Conservation (phyloP, 2,329 filamentous ascomycete species). For the Ceratocystis harringtonii region DNA sequence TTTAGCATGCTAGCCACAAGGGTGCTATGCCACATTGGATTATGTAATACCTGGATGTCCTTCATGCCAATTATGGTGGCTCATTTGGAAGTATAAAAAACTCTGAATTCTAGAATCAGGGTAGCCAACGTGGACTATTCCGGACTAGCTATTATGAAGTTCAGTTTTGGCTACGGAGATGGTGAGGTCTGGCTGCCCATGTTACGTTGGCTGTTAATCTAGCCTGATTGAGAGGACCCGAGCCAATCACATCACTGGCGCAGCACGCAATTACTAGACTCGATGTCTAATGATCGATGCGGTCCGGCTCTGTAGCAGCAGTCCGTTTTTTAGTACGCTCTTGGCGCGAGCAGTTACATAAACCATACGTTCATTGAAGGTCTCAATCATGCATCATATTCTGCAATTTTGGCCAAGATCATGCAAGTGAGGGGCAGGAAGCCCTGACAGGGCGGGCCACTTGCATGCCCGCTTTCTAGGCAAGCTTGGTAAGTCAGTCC, state of each 20-base stretch:
- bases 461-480: neutral
- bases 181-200: too few species aligned
- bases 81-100: neutral
- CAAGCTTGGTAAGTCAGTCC: neutral
- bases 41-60: too few species aligned
- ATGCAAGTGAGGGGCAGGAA: slow-evolving; percentile 16
- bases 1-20: neutral
- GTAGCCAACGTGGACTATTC: too few species aligned
- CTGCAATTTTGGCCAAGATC: slow-evolving; percentile 9
- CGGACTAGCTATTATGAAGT: too few species aligned
- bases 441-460: slow-evolving; percentile 5
- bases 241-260: slow-evolving; percentile 22
- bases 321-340: neutral
- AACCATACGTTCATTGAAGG: neutral
- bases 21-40: too few species aligned
- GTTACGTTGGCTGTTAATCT: slow-evolving; percentile 19
- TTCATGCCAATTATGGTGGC: neutral
- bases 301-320: neutral
- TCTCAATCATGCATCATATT: neutral
- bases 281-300: neutral
- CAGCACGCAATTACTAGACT: slow-evolving; percentile 25
- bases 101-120: too few species aligned
- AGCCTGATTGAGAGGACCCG: slow-evolving; percentile 17
- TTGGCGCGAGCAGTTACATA: neutral
- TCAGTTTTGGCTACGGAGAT: too few species aligned